Evolutionary conservation across 768 basidiomycete species (phyloP).

Genomic region (Punctularia strigosozonata): DNA sequence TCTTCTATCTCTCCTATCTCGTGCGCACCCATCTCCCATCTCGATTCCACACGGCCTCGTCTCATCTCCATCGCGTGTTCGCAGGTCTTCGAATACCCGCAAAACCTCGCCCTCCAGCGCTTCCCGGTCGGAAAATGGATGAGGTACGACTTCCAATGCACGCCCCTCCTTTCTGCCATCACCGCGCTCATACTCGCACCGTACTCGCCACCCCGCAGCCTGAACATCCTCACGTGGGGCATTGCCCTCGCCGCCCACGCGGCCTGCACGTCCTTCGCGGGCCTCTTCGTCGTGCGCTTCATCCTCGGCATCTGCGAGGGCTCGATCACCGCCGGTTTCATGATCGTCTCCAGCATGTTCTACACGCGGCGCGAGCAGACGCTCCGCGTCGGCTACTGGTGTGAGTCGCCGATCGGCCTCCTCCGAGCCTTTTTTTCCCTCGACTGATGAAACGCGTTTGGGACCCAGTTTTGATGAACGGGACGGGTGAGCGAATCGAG

Average conservation of each 20-base stretch:
- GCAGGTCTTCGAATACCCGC: conserved; percentile 68
- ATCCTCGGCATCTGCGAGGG: conserved; percentile 68
- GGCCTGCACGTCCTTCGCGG: conserved; percentile 60
- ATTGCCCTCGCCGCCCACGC: conserved; percentile 50
- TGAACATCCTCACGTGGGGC: conserved; percentile 60
- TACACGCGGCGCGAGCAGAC: conserved; percentile 67
- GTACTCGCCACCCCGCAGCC: conserved; percentile 19
- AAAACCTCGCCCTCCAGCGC: conserved; percentile 57
- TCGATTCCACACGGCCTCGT: not conserved
- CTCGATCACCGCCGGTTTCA: conserved; percentile 59
- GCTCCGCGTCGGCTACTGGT: conserved; percentile 62
- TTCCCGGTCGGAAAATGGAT: conserved; percentile 77
- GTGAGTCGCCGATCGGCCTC: conserved; percentile 27
- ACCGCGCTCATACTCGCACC: not conserved
- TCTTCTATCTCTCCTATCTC: conserved; percentile 64
- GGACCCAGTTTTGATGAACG: conserved; percentile 66
- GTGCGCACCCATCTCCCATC: no score
- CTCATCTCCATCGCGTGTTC: not conserved
- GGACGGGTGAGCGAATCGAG: conserved; percentile 33
- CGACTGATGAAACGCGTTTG: not conserved
- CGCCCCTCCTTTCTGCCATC: not conserved
- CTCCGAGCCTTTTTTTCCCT: not conserved
- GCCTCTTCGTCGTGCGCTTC: conserved; percentile 49
- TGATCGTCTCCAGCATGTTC: conserved; percentile 72
- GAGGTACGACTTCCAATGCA: conserved; percentile 29